Conservation (phyloP, 1,139 yeast species). For the Yamadazyma friedrichii region DNA sequence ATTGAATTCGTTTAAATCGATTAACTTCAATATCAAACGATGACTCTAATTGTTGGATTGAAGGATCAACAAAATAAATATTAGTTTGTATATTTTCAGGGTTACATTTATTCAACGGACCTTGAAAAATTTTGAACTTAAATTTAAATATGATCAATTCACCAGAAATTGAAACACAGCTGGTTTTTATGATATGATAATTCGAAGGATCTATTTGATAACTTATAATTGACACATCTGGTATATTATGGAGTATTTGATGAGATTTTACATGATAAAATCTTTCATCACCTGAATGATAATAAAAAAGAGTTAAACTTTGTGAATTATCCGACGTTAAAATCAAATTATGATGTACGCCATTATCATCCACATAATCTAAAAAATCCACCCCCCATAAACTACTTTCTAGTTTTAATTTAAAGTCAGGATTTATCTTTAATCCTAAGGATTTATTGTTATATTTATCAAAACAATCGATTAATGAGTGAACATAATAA, state of each 20-base stretch:
- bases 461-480: conserved; percentile 17
- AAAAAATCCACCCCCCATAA: conserved; percentile 65
- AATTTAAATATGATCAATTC: conserved; percentile 45
- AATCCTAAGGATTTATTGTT: conserved; percentile 12
- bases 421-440: conserved; percentile 31
- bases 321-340: conserved; percentile 61
- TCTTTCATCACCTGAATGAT: conserved; percentile 23
- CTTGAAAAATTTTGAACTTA: conserved; percentile 22
- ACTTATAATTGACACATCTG: conserved; percentile 48
- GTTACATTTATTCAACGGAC: conserved; percentile 23
- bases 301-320: conserved; percentile 41
- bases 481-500: conserved; percentile 35
- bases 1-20: conserved; percentile 24
- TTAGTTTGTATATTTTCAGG: neutral
- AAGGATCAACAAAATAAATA: conserved; percentile 29
- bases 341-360: conserved; percentile 31
- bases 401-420: conserved; percentile 43
- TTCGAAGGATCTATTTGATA: conserved; percentile 12
- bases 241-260: conserved; percentile 56
- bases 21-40: conserved; percentile 14
- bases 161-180: conserved; percentile 50
- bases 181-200: conserved; percentile 23
- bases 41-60: conserved; percentile 26
- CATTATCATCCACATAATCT: conserved; percentile 16
- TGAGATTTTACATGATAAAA: conserved; percentile 40